Conservation (phyloP, 352 stramenopile genomes). For the Globisporangium nodosum region DNA sequence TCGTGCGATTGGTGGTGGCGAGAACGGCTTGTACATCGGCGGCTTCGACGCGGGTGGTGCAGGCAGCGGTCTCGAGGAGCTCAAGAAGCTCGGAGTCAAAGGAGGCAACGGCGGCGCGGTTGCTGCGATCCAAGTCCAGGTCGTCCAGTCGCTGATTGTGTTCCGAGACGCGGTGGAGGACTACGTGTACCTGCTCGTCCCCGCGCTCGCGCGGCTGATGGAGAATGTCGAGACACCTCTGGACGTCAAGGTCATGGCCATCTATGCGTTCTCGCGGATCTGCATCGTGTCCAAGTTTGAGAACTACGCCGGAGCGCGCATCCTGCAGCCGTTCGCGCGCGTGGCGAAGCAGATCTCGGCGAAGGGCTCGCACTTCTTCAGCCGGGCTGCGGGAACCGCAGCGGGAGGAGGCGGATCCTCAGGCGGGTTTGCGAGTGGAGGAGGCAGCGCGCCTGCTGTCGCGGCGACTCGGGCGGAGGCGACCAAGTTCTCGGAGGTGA, state of each 20-base stretch:
- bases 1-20: background rate
- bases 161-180: slow-evolving; percentile 91
- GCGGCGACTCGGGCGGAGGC: slow-evolving; percentile 59
- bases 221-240: slow-evolving; percentile 87
- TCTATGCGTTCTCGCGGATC: slow-evolving; percentile 63
- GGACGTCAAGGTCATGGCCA: slow-evolving; percentile 68
- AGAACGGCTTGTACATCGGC: background rate
- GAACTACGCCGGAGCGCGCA: slow-evolving; percentile 67
- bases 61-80: slow-evolving; percentile 13
- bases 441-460: slow-evolving; percentile 27
- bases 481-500: slow-evolving; percentile 64
- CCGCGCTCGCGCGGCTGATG: slow-evolving; percentile 90
- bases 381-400: slow-evolving; percentile 36
- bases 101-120: slow-evolving; percentile 16
- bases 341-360: slow-evolving; percentile 70
- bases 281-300: slow-evolving; percentile 72
- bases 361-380: slow-evolving; percentile 60
- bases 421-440: slow-evolving; percentile 4
- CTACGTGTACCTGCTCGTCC: slow-evolving; percentile 93
- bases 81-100: slow-evolving; percentile 18
- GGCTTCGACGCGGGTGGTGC: background rate
- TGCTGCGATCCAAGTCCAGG: slow-evolving; percentile 64
- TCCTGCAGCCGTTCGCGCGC: slow-evolving; percentile 63
- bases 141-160: slow-evolving; percentile 87
- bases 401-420: background rate